Base-by-base conservation (phyloP, 75 land plant species). In the Adiantum capillusveneris region DNA sequence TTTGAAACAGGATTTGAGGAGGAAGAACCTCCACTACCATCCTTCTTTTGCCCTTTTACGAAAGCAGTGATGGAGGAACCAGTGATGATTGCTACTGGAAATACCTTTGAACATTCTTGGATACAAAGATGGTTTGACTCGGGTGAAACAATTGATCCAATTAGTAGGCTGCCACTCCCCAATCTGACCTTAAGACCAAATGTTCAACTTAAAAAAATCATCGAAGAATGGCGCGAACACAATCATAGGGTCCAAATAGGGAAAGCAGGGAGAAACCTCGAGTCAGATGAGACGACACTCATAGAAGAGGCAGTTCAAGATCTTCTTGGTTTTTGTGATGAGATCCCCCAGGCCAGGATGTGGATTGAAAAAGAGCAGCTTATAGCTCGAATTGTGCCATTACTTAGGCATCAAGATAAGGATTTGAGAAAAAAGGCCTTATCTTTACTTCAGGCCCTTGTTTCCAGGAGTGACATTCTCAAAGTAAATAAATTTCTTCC, bases 341-440 rank as follows among this genome's bases (percentile, higher is more conserved):
- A 70, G 54, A 78, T 65, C 37, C 49, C 54, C 1, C 65, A 75
- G 6, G 78, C 70, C 69, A 78, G 71, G 44, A 74, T 70, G 25
- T 82, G 85, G 85, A 66, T 82, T 44, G 70, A 77, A 31, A 76
- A 72, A 42, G 85, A 65, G 42, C 74, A 72, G 1, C 29, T 82
- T 22, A 63, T 79, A 46, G 57, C 31, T 36, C 43, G 11, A 17
- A 52, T 75, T 27, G 57, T 82, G 6, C 50, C 53, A 30, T 44
- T 68, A 18, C 71, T 82, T 0, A 70, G 29, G 30, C 59, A 71
- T 25, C 71, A 53, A 34, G 65, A 58, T 56, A 61, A 60, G 55
- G 64, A 60, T 22, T 60, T 75, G n/a, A 75, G 57, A 55, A 57
- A 46, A 24, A 58, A 29, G n/a, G 59, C 63, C 64, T 44, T 82